A percentile compares a stretch with the other conserved stretches of the same genome.
Evolutionary conservation across 805 yeast genomes (phyloP).

Genomic region (Wickerhamiella azyma): DNA sequence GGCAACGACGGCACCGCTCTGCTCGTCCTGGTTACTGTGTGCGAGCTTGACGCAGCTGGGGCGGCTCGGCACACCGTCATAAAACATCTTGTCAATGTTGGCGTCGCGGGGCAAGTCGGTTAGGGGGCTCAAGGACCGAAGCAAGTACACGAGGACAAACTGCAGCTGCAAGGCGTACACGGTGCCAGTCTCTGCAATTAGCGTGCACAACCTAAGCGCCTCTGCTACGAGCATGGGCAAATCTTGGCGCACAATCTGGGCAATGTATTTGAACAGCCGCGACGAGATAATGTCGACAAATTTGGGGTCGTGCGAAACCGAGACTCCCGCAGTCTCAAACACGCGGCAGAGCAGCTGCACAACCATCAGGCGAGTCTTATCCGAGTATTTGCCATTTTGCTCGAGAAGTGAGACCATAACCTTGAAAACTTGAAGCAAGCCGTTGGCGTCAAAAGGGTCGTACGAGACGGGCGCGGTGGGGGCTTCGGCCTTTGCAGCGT

Average conservation of each 20-base stretch:
- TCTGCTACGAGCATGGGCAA: conserved; percentile 60
- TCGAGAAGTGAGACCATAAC: conserved; percentile 67
- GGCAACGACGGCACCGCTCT: conserved; percentile 8
- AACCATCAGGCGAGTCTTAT: conserved; percentile 74
- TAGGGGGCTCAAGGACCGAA: conserved; percentile 26
- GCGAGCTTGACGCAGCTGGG: conserved; percentile 43
- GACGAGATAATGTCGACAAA: conserved; percentile 59
- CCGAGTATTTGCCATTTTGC: conserved; percentile 68
- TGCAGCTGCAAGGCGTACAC: conserved; percentile 72
- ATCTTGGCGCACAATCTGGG: conserved; percentile 65
- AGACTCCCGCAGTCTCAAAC: conserved; percentile 65
- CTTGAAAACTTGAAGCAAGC: conserved; percentile 63
- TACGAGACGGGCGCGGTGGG: conserved; percentile 16
- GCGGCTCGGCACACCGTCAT: conserved; percentile 28
- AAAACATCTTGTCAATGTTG: conserved; percentile 27
- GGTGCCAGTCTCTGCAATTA: conserved; percentile 53
- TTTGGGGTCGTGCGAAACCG: conserved; percentile 46
- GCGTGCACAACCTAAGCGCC: conserved; percentile 60
- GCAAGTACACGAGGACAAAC: conserved; percentile 28
- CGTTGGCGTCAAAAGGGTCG: conserved; percentile 51
- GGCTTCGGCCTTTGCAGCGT: neutral
- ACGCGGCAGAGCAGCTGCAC: conserved; percentile 61
- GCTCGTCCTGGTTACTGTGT: conserved; percentile 12
- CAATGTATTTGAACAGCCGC: conserved; percentile 70
- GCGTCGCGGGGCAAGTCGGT: conserved; percentile 28